Conservation (phyloP, 768 basidiomycete genomes). For the Tylopilus sp. region DNA sequence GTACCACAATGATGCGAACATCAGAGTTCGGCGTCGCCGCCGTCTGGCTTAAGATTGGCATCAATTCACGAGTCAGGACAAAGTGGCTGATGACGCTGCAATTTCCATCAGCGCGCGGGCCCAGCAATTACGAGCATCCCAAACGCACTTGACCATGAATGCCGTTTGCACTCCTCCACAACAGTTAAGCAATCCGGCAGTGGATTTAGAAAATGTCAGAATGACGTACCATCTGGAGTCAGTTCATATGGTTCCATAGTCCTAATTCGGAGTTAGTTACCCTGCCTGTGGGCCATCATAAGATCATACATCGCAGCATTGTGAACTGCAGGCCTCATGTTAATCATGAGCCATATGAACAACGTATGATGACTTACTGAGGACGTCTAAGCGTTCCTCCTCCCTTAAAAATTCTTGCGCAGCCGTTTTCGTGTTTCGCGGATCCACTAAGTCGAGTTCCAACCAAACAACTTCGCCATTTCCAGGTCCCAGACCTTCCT, state of each 20-base stretch:
- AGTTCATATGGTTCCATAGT: slow-evolving; percentile 17
- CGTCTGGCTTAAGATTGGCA: slow-evolving; percentile 51
- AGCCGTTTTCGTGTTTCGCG: slow-evolving; percentile 43
- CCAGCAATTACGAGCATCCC: too few species aligned
- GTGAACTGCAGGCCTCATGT: slow-evolving; percentile 40
- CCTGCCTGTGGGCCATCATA: background rate
- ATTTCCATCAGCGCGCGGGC: background rate
- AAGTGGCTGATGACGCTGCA: slow-evolving; percentile 51
- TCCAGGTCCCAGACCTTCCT: slow-evolving; percentile 41
- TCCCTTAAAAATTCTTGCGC: slow-evolving; percentile 47
- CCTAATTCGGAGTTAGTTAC: slow-evolving; percentile 15
- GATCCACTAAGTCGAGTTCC: slow-evolving; percentile 49
- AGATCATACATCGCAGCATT: slow-evolving; percentile 49
- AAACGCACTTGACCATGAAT: slow-evolving; percentile 44
- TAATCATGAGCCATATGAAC: background rate
- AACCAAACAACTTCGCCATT: slow-evolving; percentile 49
- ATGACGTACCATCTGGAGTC: slow-evolving; percentile 27
- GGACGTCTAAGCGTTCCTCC: slow-evolving; percentile 53
- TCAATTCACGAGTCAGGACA: slow-evolving; percentile 50
- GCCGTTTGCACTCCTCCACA: slow-evolving; percentile 36
- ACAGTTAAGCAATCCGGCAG: background rate
- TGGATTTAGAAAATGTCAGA: too few species aligned
- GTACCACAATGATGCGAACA: slow-evolving; percentile 58
- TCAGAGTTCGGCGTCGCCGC: slow-evolving; percentile 47
- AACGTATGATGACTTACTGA: slow-evolving; percentile 36